Percentiles rank a stretch among this genome's conserved stretches.
These are phyloP conservation scores for Cenchrus americanus DNA, from an alignment of 176 grass and related monocot genomes.

Conservation along the genomic window DNA sequence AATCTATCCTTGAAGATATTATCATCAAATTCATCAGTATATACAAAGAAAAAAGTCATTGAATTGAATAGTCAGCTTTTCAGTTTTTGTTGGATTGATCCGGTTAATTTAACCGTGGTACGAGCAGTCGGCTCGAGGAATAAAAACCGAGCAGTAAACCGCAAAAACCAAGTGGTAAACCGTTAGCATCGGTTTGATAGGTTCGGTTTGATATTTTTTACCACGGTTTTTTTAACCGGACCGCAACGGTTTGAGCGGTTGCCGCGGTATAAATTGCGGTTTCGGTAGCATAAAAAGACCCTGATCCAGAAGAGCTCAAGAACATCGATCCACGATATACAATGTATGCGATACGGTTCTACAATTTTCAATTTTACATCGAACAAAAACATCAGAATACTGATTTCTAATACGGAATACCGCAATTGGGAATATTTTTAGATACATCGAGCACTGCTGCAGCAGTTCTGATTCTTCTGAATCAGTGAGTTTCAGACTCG, in stretches of 20 bases:
- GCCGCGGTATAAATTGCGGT: too few species aligned
- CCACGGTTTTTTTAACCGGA: too few species aligned
- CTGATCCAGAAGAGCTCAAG: neutral
- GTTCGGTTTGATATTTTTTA: too few species aligned
- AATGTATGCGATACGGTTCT: neutral
- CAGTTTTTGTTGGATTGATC: neutral
- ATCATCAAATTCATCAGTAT: too few species aligned
- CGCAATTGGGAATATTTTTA: neutral
- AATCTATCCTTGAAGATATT: too few species aligned
- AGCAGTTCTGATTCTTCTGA: neutral
- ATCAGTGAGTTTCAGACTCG: neutral
- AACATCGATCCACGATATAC: neutral
- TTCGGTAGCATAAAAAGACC: too few species aligned
- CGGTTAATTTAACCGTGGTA: too few species aligned
- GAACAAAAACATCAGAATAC: neutral
- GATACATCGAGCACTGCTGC: neutral
- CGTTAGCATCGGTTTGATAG: too few species aligned
- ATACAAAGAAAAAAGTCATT: neutral
- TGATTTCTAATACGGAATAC: neutral
- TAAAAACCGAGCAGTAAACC: too few species aligned
- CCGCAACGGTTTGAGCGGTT: too few species aligned
- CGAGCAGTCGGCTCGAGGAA: too few species aligned
- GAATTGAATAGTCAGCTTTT: neutral
- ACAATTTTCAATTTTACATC: neutral
- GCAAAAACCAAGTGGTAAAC: too few species aligned